Conservation (phyloP, 2,329 filamentous ascomycete species). For the Aspergillus fumigatus region DNA sequence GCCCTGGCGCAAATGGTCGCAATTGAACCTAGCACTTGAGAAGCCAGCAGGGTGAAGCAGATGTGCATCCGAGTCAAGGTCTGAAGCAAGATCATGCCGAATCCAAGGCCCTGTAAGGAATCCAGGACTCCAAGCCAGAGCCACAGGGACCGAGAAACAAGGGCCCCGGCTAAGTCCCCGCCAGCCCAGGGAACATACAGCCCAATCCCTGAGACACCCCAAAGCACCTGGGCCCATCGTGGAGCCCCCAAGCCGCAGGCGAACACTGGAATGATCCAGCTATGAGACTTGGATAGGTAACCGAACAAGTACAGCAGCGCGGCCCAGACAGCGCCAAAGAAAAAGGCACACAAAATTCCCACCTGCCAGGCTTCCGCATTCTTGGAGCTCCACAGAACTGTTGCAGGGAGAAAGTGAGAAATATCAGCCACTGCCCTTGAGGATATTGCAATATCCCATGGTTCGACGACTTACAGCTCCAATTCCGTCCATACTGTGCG, state of each 20-base stretch:
- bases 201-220: constrained; percentile 58
- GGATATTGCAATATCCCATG: not conserved
- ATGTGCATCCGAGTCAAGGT: constrained; percentile 63
- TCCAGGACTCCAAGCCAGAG: constrained; percentile 65
- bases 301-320: constrained; percentile 44
- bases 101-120: constrained; percentile 60
- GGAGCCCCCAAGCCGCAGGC: constrained; percentile 62
- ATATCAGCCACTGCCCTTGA: not conserved
- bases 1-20: constrained; percentile 60
- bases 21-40: constrained; percentile 58
- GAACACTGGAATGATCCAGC: constrained; percentile 64
- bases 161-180: constrained; percentile 48
- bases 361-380: constrained; percentile 55
- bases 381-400: constrained; percentile 54
- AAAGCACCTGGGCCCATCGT: constrained; percentile 64
- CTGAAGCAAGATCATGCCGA: constrained; percentile 64
- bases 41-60: constrained; percentile 55
- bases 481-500: constrained; percentile 63
- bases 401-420: not conserved
- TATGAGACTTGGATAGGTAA: constrained; percentile 55
- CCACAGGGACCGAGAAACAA: constrained; percentile 58
- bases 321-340: constrained; percentile 56
- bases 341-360: constrained; percentile 45
- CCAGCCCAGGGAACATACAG: constrained; percentile 61
- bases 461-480: constrained; percentile 46